Percentiles rank a stretch among this genome's conserved stretches.
phyloP scores from a whole-genome alignment of 2,329 filamentous ascomycete genomes.

The Ascochyta lentis region DNA sequence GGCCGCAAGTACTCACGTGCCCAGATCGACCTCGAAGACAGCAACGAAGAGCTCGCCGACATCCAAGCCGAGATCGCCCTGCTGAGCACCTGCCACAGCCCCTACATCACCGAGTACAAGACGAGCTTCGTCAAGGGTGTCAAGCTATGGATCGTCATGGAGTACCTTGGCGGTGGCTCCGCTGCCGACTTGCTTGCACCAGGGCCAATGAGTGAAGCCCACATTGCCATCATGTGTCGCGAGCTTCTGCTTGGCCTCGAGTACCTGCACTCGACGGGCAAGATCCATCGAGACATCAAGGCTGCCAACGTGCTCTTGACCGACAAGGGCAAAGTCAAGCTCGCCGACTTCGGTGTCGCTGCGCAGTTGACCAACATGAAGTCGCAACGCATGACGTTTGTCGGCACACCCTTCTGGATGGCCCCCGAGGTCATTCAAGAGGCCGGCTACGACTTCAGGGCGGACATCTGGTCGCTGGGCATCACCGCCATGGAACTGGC shows the following conservation, averaged over 20 bases:
- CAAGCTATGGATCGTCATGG: constrained; percentile 99
- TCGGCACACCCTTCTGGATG: constrained; percentile 96
- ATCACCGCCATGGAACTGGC: constrained; percentile 94
- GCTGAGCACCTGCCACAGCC: constrained; percentile 91
- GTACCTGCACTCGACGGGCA: constrained; percentile 91
- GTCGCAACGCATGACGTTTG: constrained; percentile 95
- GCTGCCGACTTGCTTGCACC: constrained; percentile 94
- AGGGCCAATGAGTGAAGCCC: constrained; percentile 82
- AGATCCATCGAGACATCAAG: constrained; percentile 97
- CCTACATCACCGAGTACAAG: constrained; percentile 95
- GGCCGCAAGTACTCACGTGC: constrained; percentile 9
- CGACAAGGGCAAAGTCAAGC: constrained; percentile 86
- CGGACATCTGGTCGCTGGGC: constrained; percentile 95
- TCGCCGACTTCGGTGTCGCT: constrained; percentile 96
- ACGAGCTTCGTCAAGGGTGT: constrained; percentile 94
- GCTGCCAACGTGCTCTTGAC: constrained; percentile 96
- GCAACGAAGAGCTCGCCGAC: constrained; percentile 97
- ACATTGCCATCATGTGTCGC: constrained; percentile 93
- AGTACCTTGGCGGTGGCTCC: constrained; percentile 92
- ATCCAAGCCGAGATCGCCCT: constrained; percentile 98
- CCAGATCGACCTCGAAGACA: constrained; percentile 97
- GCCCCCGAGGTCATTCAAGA: constrained; percentile 98
- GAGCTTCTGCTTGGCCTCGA: constrained; percentile 89
- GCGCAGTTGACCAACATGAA: constrained; percentile 98
- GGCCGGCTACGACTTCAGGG: constrained; percentile 96